phyloP scores from a whole-genome alignment of 2,329 filamentous ascomycete genomes.

The Colletotrichum eleusines region DNA sequence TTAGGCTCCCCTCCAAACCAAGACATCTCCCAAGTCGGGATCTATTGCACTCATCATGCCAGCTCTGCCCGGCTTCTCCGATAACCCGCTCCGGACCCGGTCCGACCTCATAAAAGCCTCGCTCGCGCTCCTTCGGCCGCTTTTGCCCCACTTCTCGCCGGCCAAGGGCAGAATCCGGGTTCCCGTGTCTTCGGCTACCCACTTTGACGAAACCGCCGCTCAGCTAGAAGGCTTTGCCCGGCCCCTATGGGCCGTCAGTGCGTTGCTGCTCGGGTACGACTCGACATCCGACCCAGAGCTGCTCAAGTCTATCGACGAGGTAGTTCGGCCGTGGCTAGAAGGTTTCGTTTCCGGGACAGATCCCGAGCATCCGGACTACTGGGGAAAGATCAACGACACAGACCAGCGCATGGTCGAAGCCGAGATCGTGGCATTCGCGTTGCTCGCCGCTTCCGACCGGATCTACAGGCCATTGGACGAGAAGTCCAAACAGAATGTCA shows the following conservation, averaged over 20 bases:
- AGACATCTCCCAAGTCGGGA: neutral
- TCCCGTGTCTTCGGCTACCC: conserved; percentile 53
- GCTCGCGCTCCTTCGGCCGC: conserved; percentile 51
- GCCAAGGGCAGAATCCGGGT: conserved; percentile 52
- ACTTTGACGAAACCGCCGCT: conserved; percentile 59
- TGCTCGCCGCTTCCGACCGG: conserved; percentile 56
- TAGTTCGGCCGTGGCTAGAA: conserved; percentile 48
- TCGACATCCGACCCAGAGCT: conserved; percentile 24
- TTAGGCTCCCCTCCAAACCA: neutral
- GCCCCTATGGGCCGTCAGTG: conserved; percentile 52
- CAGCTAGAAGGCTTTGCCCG: conserved; percentile 60
- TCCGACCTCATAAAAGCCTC: conserved; percentile 52
- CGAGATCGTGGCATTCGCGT: conserved; percentile 62
- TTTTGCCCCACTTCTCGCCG: conserved; percentile 51
- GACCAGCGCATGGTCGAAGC: conserved; percentile 68
- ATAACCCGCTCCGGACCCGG: conserved; percentile 54
- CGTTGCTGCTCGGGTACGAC: conserved; percentile 57
- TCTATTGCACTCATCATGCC: conserved; percentile 49
- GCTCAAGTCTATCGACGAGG: conserved; percentile 17
- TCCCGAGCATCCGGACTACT: conserved; percentile 55
- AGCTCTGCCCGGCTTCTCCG: conserved; percentile 54
- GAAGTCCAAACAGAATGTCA: conserved; percentile 52
- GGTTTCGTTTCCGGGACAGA: conserved; percentile 51
- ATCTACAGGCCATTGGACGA: conserved; percentile 50
- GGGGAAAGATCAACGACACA: conserved; percentile 58